These are phyloP conservation scores for Choanephora cucurbitarum DNA, from an alignment of 371 early-diverging fungal species.

Conservation along the genomic window DNA sequence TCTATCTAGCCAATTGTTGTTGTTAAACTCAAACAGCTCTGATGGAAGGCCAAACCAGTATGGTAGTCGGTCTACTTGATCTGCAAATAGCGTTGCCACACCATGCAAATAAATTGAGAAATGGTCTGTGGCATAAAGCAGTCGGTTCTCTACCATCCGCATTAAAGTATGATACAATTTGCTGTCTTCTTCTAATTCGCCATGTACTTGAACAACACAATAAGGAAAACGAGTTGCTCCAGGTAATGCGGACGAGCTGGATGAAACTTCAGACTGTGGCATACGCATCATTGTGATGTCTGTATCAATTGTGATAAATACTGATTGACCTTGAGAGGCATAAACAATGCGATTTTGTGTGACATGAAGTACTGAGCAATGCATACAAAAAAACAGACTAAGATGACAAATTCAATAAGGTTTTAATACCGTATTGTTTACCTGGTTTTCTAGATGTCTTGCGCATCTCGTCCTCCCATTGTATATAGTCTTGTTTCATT, in stretches of 20 bases:
- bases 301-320: constrained; percentile 20
- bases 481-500: constrained; percentile 8
- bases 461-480: constrained; percentile 6
- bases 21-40: too few relatives aligned
- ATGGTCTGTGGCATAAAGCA: constrained; percentile 10
- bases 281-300: constrained; percentile 19
- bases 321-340: constrained; percentile 1
- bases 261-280: background rate
- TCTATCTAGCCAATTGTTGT: background rate
- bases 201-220: constrained; percentile 18
- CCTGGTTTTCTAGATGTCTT: constrained; percentile 12
- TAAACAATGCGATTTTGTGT: constrained; percentile 20
- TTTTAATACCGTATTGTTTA: constrained; percentile 3
- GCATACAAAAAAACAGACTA: background rate
- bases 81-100: constrained; percentile 10
- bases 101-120: constrained; percentile 27
- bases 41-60: background rate
- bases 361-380: constrained; percentile 16
- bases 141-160: background rate
- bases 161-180: background rate
- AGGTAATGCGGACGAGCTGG: background rate
- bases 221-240: constrained; percentile 17
- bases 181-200: background rate
- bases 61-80: background rate
- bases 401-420: background rate